A percentile compares a stretch with the other conserved stretches of the same genome.
Conservation (phyloP, 192 early-diverging fungal species). For the Tieghemiomyces parasiticus region DNA sequence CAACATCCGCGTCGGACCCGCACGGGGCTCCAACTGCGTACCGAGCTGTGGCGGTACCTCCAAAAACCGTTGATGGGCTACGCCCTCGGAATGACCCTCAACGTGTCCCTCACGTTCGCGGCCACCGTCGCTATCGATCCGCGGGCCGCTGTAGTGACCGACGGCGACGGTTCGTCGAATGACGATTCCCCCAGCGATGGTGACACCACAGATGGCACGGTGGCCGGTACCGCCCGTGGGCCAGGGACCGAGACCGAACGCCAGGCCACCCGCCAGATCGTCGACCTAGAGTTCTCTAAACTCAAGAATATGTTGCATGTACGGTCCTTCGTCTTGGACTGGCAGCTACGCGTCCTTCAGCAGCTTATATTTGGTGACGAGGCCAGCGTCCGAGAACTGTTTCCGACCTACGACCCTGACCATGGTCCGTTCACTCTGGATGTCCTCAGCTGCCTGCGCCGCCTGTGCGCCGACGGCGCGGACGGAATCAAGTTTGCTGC, state of each 20-base stretch:
- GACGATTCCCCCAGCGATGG: background rate
- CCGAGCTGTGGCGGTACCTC: constrained; percentile 5
- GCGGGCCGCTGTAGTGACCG: background rate
- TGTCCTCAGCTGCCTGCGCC: background rate
- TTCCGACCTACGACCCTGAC: background rate
- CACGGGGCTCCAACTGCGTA: background rate
- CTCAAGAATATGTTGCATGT: constrained; percentile 32
- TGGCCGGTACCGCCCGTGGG: too few species aligned
- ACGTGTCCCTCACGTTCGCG: constrained; percentile 1
- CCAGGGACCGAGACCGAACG: too few species aligned
- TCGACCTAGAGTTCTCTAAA: constrained; percentile 23
- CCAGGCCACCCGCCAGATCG: too few species aligned
- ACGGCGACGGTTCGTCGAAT: background rate
- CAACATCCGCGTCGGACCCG: background rate
- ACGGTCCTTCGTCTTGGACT: constrained; percentile 33
- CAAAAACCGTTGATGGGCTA: background rate
- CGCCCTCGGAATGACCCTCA: background rate
- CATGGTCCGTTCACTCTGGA: constrained; percentile 3
- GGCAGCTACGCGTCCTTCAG: constrained; percentile 29
- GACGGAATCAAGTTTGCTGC: constrained; percentile 5
- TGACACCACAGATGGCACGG: too few species aligned
- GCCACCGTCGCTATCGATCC: constrained; percentile 7
- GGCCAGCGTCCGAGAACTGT: background rate
- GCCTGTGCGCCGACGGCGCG: background rate
- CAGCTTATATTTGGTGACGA: constrained; percentile 4